Percentiles rank a stretch among this genome's conserved stretches.
These are phyloP conservation scores for Theileria equi DNA, from an alignment of 169 alveolate genomes.

Conservation along the genomic window DNA sequence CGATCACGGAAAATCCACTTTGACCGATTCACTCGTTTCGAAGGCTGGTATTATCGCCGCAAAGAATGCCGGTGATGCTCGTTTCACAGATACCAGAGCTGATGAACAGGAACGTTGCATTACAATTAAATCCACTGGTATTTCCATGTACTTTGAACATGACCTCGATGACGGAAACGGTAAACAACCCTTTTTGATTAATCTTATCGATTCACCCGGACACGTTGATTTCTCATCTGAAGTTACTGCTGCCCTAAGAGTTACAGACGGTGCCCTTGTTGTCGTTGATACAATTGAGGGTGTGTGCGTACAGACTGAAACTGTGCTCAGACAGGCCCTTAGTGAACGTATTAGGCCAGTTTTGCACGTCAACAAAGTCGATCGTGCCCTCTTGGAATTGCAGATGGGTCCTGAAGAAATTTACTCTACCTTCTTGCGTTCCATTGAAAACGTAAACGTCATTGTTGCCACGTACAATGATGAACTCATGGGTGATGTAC, in stretches of 20 bases:
- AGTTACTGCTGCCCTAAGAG: slow-evolving; percentile 99
- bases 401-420: slow-evolving; percentile 98
- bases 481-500: slow-evolving; percentile 94
- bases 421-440: slow-evolving; percentile 93
- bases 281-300: slow-evolving; percentile 99
- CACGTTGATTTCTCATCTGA: slow-evolving; percentile 99
- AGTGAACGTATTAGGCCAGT: slow-evolving; percentile 97
- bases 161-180: slow-evolving; percentile 90
- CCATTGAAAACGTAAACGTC: slow-evolving; percentile 96
- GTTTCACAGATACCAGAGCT: slow-evolving; percentile 98
- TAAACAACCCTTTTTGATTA: slow-evolving; percentile 90
- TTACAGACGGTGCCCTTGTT: slow-evolving; percentile 99
- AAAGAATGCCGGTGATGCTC: slow-evolving; percentile 98
- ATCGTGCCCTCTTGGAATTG: slow-evolving; percentile 95
- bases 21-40: slow-evolving; percentile 97
- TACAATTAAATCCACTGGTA: slow-evolving; percentile 99
- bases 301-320: slow-evolving; percentile 98
- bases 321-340: slow-evolving; percentile 98
- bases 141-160: slow-evolving; percentile 96
- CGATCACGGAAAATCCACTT: slow-evolving; percentile 99
- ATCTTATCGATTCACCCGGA: slow-evolving; percentile 99
- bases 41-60: slow-evolving; percentile 99
- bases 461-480: slow-evolving; percentile 95
- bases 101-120: slow-evolving; percentile 99
- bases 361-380: slow-evolving; percentile 97